phyloP scores from a whole-genome alignment of 1,284 basidiomycete species.

The Apiotrichum montevideense region DNA sequence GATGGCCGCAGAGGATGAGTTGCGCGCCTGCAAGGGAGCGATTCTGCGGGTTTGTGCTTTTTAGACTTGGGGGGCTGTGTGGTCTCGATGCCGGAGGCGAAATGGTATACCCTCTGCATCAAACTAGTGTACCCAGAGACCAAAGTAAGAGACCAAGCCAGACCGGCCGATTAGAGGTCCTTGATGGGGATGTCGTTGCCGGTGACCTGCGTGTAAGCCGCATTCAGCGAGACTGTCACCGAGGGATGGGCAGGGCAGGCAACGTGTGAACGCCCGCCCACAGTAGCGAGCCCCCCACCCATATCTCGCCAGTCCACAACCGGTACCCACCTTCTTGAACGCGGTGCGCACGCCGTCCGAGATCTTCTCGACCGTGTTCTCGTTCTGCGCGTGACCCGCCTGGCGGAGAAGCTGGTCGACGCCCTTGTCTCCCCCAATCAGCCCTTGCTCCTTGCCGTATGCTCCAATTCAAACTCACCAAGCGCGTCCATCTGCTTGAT shows the following conservation, averaged over 20 bases:
- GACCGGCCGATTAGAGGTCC: conserved; percentile 11
- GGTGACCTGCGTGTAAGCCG: conserved; percentile 19
- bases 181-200: conserved; percentile 41
- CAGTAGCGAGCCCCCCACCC: no score
- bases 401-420: conserved; percentile 31
- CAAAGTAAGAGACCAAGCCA: no score
- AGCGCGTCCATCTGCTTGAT: conserved; percentile 26
- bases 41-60: no score
- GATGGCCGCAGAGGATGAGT: no score
- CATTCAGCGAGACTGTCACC: background rate
- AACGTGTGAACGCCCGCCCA: no score
- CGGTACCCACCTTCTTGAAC: conserved; percentile 40
- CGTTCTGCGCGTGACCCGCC: conserved; percentile 39
- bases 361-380: conserved; percentile 47
- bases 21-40: no score
- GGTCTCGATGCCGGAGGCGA: no score
- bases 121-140: no score
- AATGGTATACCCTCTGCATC: no score
- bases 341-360: conserved; percentile 44
- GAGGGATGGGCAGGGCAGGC: no score
- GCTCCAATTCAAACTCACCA: conserved; percentile 27
- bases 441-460: background rate
- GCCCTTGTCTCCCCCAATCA: conserved; percentile 36
- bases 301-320: no score
- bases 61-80: no score